Evolutionary conservation across 2,329 filamentous ascomycete genomes (phyloP).

Genomic region (Ophiostoma australiae): DNA sequence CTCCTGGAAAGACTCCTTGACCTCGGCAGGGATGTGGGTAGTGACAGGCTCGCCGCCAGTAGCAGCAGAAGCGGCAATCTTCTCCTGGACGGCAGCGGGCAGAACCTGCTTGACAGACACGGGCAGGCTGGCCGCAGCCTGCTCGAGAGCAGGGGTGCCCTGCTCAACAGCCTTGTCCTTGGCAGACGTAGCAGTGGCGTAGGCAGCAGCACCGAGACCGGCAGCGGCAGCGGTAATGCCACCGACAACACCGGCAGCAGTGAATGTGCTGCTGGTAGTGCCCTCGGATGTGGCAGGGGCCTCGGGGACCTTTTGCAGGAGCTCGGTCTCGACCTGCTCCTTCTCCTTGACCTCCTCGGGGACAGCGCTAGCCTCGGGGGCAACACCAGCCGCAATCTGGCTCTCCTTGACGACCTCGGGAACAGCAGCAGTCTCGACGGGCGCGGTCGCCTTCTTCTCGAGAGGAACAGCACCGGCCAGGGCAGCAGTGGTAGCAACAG

Average conservation of each 20-base stretch:
- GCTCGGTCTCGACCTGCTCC: constrained; percentile 64
- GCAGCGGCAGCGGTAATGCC: constrained; percentile 39
- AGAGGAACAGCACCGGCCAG: constrained; percentile 65
- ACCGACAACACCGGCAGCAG: constrained; percentile 21
- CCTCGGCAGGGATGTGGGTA: constrained; percentile 50
- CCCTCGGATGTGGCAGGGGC: constrained; percentile 55
- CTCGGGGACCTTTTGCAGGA: constrained; percentile 61
- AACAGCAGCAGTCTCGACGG: background rate
- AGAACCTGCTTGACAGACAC: constrained; percentile 50
- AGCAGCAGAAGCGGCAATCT: constrained; percentile 41
- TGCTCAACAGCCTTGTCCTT: constrained; percentile 41
- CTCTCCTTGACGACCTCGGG: constrained; percentile 45
- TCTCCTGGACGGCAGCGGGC: constrained; percentile 47
- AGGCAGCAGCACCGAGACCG: constrained; percentile 33
- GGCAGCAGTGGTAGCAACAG: constrained; percentile 61
- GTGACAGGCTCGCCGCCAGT: constrained; percentile 42
- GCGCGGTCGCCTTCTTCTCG: constrained; percentile 41
- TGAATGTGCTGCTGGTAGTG: constrained; percentile 38
- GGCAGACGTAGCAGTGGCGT: constrained; percentile 32
- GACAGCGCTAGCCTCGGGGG: constrained; percentile 64
- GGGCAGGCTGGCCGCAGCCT: constrained; percentile 42
- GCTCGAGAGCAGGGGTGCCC: constrained; percentile 21
- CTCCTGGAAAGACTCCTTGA: constrained; percentile 53
- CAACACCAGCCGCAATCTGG: constrained; percentile 59
- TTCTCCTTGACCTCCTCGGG: constrained; percentile 65